Evolutionary conservation across 768 basidiomycete genomes (phyloP).

Genomic region (Asterophora lycoperdoides): DNA sequence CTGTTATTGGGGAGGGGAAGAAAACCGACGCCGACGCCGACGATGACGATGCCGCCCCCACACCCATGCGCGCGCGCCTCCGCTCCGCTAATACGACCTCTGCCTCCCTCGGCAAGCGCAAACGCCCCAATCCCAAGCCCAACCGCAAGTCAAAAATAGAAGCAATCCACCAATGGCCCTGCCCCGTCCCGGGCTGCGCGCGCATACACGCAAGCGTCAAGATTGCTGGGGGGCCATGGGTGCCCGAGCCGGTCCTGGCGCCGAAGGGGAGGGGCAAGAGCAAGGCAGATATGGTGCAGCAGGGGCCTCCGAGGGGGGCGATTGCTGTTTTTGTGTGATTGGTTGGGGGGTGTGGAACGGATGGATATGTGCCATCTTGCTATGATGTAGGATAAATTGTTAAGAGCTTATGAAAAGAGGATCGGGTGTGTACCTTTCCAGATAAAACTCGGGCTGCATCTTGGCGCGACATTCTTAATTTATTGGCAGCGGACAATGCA

Average conservation of each 20-base stretch:
- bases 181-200: slow-evolving; percentile 59
- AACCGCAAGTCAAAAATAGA: slow-evolving; percentile 36
- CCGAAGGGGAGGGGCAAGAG: slow-evolving; percentile 14
- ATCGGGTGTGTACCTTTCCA: too few species aligned
- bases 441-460: too few species aligned
- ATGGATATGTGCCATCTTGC: too few species aligned
- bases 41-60: neutral
- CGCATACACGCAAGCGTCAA: slow-evolving; percentile 52
- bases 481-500: too few species aligned
- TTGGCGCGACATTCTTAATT: too few species aligned
- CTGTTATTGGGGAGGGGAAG: slow-evolving; percentile 42
- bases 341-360: too few species aligned
- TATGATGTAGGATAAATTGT: too few species aligned
- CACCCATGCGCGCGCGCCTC: neutral
- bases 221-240: slow-evolving; percentile 58
- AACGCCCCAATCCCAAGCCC: slow-evolving; percentile 10
- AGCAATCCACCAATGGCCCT: slow-evolving; percentile 54
- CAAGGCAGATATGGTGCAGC: slow-evolving; percentile 6
- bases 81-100: neutral
- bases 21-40: slow-evolving; percentile 3
- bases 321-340: slow-evolving; percentile 43
- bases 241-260: slow-evolving; percentile 35
- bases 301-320: slow-evolving; percentile 36
- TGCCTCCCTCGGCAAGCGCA: slow-evolving; percentile 16
- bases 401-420: too few species aligned